Evolutionary conservation across 345 rosid species (phyloP).

Genomic region (Rhizophora mangle): DNA sequence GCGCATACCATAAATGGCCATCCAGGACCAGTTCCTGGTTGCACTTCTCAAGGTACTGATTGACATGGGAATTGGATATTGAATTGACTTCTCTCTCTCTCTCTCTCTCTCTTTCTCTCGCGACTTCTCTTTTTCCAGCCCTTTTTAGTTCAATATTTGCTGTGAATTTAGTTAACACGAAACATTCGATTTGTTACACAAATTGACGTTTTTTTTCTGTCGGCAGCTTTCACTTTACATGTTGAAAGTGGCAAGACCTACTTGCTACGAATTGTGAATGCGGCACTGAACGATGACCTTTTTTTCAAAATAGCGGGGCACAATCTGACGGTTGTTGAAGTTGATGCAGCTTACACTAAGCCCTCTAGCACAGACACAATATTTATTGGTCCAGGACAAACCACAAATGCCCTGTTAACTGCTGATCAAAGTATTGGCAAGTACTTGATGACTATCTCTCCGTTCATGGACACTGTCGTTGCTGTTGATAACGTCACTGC

Average conservation of each 20-base stretch:
- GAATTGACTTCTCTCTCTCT: too few relatives aligned
- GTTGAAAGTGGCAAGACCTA: slow-evolving; percentile 59
- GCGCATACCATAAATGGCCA: slow-evolving; percentile 71
- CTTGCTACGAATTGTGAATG: slow-evolving; percentile 55
- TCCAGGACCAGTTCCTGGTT: slow-evolving; percentile 51
- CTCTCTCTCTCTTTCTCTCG: too few relatives aligned
- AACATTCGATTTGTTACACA: too few relatives aligned
- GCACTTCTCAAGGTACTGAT: slow-evolving; percentile 53
- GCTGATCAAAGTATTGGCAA: slow-evolving; percentile 42
- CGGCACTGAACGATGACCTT: slow-evolving; percentile 71
- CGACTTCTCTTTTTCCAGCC: not conserved
- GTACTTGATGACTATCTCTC: slow-evolving; percentile 55
- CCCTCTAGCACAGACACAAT: slow-evolving; percentile 50
- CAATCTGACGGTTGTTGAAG: slow-evolving; percentile 62
- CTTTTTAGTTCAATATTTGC: too few relatives aligned
- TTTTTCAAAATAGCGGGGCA: slow-evolving; percentile 71
- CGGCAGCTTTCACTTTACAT: slow-evolving; percentile 43
- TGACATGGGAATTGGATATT: not conserved
- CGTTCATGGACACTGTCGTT: slow-evolving; percentile 73
- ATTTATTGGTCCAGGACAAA: slow-evolving; percentile 71
- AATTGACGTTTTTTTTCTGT: not conserved
- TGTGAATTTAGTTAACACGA: too few relatives aligned
- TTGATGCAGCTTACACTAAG: slow-evolving; percentile 58
- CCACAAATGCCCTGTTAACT: slow-evolving; percentile 61
- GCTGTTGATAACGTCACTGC: slow-evolving; percentile 52